Evolutionary conservation across 1,139 yeast species (phyloP), one percentile per base, ranked within the genome.

Genomic region (Magnusiomyces ingens): DNA sequence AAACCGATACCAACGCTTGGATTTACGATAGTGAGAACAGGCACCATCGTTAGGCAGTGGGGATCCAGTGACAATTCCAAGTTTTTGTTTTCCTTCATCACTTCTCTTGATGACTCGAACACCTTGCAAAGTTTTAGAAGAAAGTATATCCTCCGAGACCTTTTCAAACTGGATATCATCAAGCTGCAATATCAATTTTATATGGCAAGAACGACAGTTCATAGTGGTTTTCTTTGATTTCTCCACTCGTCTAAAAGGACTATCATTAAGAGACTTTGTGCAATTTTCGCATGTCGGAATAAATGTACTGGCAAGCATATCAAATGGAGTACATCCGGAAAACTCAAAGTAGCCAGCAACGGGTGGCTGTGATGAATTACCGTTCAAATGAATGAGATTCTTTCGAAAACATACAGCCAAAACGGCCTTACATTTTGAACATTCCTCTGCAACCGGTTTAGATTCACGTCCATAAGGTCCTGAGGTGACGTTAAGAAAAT

Each of bases 1-100:
- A 60, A 73, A 73, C 42, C 77, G 60, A 58, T 73, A 72, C 77
- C 77, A 73, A 26, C 77, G 62, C 40, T 62, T 63, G 18, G 76
- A 72, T 53, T 71, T 70, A 45, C 67, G 65, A 62, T 72, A 73
- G 57, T 73, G 77, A 41, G 61, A 58, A 55, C 77, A 73, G 1
- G 70, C 58, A 1, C 77, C 77, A 32, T 68, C 65, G 38, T 67
- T 58, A 1, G 76, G 75, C 46, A 73, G 59, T 1, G 76, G 69
- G 38, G 67, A 66, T 15, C 76, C 76, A 3, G 71, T 71, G 1
- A 62, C 63, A 22, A 73, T 61, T 2, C 68, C 69, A 19, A 71
- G 64, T 36, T 61, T 64, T 53, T 68, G 66, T 52, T 61, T 62
- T 19, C 55, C 56, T 15, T 45, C 29, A 40, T 55, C 57, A 29